Evolutionary conservation across 2,329 filamentous ascomycete genomes (phyloP), one percentile per base, ranked within the genome.

Genomic region (Hypoxylon sp.): DNA sequence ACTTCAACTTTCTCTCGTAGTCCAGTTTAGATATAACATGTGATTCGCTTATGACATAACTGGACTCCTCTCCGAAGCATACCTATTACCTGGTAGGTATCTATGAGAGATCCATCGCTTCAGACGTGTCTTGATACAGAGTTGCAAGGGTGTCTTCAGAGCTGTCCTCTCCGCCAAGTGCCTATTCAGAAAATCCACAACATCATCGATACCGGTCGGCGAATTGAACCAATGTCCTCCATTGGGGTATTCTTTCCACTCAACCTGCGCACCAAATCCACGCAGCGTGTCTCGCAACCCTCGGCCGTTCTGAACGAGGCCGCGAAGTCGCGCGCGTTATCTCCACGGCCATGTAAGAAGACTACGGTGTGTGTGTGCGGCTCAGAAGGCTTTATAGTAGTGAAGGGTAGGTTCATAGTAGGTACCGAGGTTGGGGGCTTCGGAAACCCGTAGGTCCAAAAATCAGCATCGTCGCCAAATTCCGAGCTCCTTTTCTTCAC

Each of bases 211-310:
- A 0, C 84, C 83, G 0, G 71, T 57, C 0, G 82, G 82, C 22
- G 79, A 78, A 64, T 85, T 79, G 56, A 85, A 79, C 82, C 84
- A 85, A 68, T 85, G 82, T 0, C 80, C 81, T 3, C 84, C 83
- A 7, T 73, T 61, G 2, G 75, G 70, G 69, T 85, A 85, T 70
- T 83, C 79, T 42, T 73, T 81, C 81, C 82, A 83, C 14, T 73
- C 73, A 1, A 85, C 81, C 44, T 76, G 61, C 1, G 80, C 77
- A 0, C 82, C 83, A 35, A 82, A 83, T 0, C 70, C 65, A 0
- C 59, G 46, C 53, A 86, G 71, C 0, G 75, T 77, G 7, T 83
- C 79, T 14, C 79, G 71, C 61, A 85, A 50, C 0, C 67, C 58
- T 8, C 79, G 72, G 0, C 84, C 84, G 5, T 79, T 75, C 14